Evolutionary conservation across 257 asterid species (phyloP).

Genomic region (Primulina huaijiensis): DNA sequence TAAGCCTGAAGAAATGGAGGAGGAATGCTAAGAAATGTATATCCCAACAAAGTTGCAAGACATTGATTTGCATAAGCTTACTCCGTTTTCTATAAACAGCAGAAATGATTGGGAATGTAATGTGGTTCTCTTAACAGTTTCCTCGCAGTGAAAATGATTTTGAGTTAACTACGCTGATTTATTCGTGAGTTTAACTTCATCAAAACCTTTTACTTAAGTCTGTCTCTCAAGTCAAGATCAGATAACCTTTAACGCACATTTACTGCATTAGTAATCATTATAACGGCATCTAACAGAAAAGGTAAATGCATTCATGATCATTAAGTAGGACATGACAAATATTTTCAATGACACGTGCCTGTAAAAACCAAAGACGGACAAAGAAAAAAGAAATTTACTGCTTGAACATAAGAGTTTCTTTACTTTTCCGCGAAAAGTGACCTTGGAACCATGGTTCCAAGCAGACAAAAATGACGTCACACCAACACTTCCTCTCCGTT

Average conservation of each 20-base stretch:
- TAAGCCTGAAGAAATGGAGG: conserved; percentile 53
- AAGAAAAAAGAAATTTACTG: not conserved
- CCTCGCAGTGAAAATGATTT: not conserved
- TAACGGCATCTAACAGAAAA: not conserved
- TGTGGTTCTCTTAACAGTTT: not conserved
- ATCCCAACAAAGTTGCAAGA: not conserved
- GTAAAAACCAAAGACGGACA: conserved; percentile 2
- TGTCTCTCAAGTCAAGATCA: not conserved
- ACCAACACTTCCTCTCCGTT: not conserved
- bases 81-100: not conserved
- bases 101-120: conserved; percentile 2
- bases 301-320: not conserved
- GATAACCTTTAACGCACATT: not conserved
- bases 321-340: not conserved
- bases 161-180: not conserved
- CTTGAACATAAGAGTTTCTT: not conserved
- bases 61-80: conserved; percentile 5
- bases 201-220: too few species aligned
- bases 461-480: not conserved
- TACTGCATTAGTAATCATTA: not conserved
- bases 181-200: not conserved
- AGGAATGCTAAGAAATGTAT: conserved; percentile 21
- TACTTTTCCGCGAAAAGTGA: not conserved
- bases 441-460: not conserved
- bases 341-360: not conserved